Evolutionary conservation across 495 filamentous ascomycete species (phyloP).

Genomic region (Penicillium manginii): DNA sequence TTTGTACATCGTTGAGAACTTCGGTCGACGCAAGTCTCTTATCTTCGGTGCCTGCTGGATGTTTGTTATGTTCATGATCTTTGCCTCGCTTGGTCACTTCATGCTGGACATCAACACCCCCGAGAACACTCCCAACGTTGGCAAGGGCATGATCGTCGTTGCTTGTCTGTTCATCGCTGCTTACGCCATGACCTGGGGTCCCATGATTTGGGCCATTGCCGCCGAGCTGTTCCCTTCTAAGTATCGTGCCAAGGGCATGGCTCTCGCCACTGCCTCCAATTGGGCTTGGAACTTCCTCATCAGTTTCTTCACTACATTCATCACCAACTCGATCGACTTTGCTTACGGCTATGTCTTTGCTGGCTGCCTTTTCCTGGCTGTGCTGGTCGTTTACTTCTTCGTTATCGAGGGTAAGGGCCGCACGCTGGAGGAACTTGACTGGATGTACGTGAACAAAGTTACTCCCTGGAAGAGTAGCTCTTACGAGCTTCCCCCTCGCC

Average conservation of each 20-base stretch:
- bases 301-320: constrained; percentile 77
- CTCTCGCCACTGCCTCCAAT: constrained; percentile 74
- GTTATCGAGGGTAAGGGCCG: constrained; percentile 67
- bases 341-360: constrained; percentile 79
- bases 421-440: constrained; percentile 76
- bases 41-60: constrained; percentile 70
- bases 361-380: constrained; percentile 63
- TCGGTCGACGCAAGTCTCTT: constrained; percentile 68
- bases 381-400: constrained; percentile 69
- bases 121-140: constrained; percentile 60
- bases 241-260: constrained; percentile 74
- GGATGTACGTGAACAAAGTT: constrained; percentile 73
- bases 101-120: constrained; percentile 58
- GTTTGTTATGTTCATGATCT: constrained; percentile 72
- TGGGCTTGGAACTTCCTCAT: constrained; percentile 89
- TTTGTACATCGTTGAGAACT: constrained; percentile 71
- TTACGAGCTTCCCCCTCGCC: constrained; percentile 39
- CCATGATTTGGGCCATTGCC: constrained; percentile 76
- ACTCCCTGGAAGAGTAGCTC: constrained; percentile 62
- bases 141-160: constrained; percentile 76
- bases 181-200: constrained; percentile 73
- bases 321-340: constrained; percentile 67
- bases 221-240: constrained; percentile 79
- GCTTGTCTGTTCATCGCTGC: constrained; percentile 65
- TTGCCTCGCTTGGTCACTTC: constrained; percentile 70